Evolutionary conservation across 139 green algal species (phyloP), one percentile per base, ranked within the genome.

Genomic region (Desmodesmus armatus): DNA sequence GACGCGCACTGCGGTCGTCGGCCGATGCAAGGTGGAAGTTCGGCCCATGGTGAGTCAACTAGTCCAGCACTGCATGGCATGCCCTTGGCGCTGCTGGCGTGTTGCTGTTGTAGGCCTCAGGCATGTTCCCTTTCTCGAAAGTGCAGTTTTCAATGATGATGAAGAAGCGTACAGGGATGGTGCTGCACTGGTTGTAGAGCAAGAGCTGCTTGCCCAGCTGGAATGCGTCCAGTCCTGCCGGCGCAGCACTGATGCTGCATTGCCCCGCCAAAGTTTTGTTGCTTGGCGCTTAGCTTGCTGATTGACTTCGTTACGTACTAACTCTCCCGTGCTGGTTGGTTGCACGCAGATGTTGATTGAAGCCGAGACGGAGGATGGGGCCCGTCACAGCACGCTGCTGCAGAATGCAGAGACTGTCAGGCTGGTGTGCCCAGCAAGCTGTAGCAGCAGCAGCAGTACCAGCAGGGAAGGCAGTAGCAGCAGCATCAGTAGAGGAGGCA

Each of bases 391-490:
- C 66, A 85, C 95, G 7, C 79, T 98, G 35, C 90, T 98, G 67
- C 73, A 99, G 80, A 98, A 99, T 80, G 96, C 96, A 5, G 96
- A 99, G 85, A 99, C 96, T 2, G 96, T 98, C 43, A 91, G 93
- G 33, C 84, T 98, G 49, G 88, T 98, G 63, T 91, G 90, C 3
- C 89, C 90, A 11, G 29, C 25, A 60, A 76, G 77, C 70, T 37
- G 44, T 25, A 69, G 71, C 65, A 51, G 40, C 31, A 80, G 44
- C 25, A 23, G 40, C 60, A 67, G 41, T 33, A 5, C 63, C 37
- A 58, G 41, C 44, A 72, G 29, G 44, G 31, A 39, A 3, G 15
- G 39, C 43, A 70, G 58, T 51, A 35, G 37, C 58, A 40, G 40
- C 58, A 73, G 72, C 44, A 71, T 70, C 5, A 51, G 37, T 5